Percentiles rank a stretch among this genome's conserved stretches.
These are phyloP conservation scores for Verbascum thapsus DNA, from an alignment of 257 asterid species.

Conservation along the genomic window DNA sequence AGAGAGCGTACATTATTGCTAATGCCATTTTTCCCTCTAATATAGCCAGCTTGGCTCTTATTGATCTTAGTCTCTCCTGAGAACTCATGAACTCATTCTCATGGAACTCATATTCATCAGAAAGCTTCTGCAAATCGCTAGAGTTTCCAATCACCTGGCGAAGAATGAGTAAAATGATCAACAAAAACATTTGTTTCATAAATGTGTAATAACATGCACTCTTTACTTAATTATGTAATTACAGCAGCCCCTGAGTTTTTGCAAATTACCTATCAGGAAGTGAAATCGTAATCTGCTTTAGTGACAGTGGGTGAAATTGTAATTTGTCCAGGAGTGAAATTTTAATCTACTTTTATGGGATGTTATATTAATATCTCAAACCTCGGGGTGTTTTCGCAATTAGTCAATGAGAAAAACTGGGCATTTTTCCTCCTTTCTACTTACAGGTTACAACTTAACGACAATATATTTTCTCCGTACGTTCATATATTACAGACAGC, in stretches of 20 bases:
- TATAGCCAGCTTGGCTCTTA: slow-evolving; percentile 74
- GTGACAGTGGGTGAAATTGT: too few relatives aligned
- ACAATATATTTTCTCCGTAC: not conserved
- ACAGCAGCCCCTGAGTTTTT: too few relatives aligned
- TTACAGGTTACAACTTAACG: slow-evolving; percentile 6
- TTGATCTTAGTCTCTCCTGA: slow-evolving; percentile 63
- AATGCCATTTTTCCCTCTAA: slow-evolving; percentile 82
- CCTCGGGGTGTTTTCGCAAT: too few relatives aligned
- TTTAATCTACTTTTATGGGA: too few relatives aligned
- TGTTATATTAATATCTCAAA: too few relatives aligned
- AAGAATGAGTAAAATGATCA: slow-evolving; percentile 12
- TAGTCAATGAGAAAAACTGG: not conserved
- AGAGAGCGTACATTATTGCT: slow-evolving; percentile 51
- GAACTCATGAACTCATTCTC: slow-evolving; percentile 75
- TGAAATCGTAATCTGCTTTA: too few relatives aligned
- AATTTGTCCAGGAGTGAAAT: too few relatives aligned
- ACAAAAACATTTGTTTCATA: slow-evolving; percentile 7
- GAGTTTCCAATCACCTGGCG: slow-evolving; percentile 54
- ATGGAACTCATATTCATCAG: slow-evolving; percentile 82
- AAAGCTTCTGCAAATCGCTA: slow-evolving; percentile 48
- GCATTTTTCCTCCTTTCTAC: not conserved
- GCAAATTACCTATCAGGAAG: too few relatives aligned
- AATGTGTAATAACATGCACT: too few relatives aligned
- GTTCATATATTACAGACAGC: slow-evolving; percentile 13
- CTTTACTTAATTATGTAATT: too few relatives aligned